Percentiles rank a stretch among this genome's conserved stretches.
These are phyloP conservation scores for Sphagnum tenellum DNA, from an alignment of 225 moss, liverwort and hornwort genomes.

Conservation along the genomic window DNA sequence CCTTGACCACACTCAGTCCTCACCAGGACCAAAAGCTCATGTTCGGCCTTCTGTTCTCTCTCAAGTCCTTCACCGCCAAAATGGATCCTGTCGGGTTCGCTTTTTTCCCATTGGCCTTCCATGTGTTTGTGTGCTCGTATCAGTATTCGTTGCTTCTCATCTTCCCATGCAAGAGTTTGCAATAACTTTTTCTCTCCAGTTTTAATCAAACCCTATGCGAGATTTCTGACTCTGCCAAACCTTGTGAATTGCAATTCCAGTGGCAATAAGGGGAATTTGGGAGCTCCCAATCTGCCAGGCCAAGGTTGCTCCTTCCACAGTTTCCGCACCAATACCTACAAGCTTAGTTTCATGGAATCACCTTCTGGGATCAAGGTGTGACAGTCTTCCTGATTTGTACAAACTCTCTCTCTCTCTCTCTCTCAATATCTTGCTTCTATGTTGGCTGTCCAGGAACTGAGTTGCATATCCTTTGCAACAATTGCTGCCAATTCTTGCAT, in stretches of 20 bases:
- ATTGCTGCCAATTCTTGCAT: background rate
- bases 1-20: slow-evolving; percentile 69
- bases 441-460: too few species aligned
- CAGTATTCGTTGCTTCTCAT: too few species aligned
- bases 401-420: too few species aligned
- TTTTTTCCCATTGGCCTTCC: background rate
- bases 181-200: too few species aligned
- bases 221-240: background rate
- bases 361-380: slow-evolving; percentile 78
- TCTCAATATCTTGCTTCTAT: too few species aligned
- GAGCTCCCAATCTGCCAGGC: slow-evolving; percentile 58
- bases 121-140: background rate
- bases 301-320: slow-evolving; percentile 96
- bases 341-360: slow-evolving; percentile 94
- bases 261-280: slow-evolving; percentile 66
- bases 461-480: too few species aligned
- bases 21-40: slow-evolving; percentile 99
- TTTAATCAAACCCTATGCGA: background rate
- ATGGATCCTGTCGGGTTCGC: slow-evolving; percentile 80
- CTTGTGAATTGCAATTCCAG: slow-evolving; percentile 10
- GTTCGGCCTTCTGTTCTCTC: slow-evolving; percentile 92
- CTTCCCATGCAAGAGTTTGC: too few species aligned
- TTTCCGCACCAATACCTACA: slow-evolving; percentile 89
- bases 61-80: slow-evolving; percentile 90
- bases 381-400: background rate